Conservation (phyloP, 202 grass and related monocot genomes). For the Carex sylvatica region DNA sequence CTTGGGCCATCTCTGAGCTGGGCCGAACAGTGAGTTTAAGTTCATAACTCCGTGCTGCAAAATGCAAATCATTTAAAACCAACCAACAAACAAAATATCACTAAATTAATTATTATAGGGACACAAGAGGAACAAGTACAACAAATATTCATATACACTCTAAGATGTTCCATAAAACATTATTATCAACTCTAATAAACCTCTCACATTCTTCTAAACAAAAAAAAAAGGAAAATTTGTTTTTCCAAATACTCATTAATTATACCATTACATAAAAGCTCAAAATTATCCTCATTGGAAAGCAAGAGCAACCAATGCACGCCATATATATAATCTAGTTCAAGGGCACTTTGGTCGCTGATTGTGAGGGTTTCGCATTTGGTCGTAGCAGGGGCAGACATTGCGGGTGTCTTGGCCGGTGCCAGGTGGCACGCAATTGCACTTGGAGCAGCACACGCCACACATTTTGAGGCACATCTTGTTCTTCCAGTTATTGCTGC, state of each 20-base stretch:
- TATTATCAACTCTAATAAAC: background rate
- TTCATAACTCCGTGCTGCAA: background rate
- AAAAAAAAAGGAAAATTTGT: background rate
- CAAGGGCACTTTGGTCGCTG: constrained; percentile 8
- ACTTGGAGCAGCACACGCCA: constrained; percentile 62
- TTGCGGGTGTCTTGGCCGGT: constrained; percentile 48
- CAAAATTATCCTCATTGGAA: constrained; percentile 2
- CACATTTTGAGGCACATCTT: constrained; percentile 64
- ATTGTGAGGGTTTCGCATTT: constrained; percentile 15
- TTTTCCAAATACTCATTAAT: constrained; percentile 19
- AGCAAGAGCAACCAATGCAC: background rate
- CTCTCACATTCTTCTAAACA: background rate
- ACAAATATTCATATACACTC: background rate
- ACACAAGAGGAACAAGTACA: background rate
- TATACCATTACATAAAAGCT: background rate
- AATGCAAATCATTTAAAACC: background rate
- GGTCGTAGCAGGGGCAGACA: constrained; percentile 25
- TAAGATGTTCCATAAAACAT: background rate
- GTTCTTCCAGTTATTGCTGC: constrained; percentile 66
- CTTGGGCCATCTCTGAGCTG: background rate
- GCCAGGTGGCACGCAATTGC: constrained; percentile 81
- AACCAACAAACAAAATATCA: background rate
- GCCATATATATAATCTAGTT: background rate
- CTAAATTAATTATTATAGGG: background rate
- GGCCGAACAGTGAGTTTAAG: background rate